A percentile compares a stretch with the other conserved stretches of the same genome.
Conservation (phyloP, 257 asterid species). For the Rubia yunnanensis region DNA sequence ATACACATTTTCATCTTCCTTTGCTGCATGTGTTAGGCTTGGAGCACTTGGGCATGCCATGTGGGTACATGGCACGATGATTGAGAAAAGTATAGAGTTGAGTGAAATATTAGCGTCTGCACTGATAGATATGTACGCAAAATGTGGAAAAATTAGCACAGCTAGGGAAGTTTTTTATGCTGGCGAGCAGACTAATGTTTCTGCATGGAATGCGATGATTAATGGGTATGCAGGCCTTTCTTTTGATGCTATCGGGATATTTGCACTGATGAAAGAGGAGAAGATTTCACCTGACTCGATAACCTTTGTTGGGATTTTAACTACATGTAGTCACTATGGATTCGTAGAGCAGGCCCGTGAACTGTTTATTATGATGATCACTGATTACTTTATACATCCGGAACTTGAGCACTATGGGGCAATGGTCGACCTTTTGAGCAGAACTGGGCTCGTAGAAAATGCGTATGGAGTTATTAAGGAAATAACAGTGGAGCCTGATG, state of each 20-base stretch:
- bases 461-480: conserved; percentile 46
- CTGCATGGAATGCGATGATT: conserved; percentile 71
- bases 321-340: conserved; percentile 66
- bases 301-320: conserved; percentile 61
- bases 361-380: conserved; percentile 53
- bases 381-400: conserved; percentile 37
- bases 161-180: conserved; percentile 48
- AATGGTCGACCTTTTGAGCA: conserved; percentile 62
- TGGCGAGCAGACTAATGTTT: conserved; percentile 34
- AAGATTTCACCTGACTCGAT: conserved; percentile 45
- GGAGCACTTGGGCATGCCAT: conserved; percentile 61
- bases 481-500: conserved; percentile 66
- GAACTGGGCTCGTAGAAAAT: conserved; percentile 63
- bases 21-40: conserved; percentile 61
- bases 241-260: conserved; percentile 40
- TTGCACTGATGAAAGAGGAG: conserved; percentile 38
- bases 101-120: conserved; percentile 67
- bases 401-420: conserved; percentile 80
- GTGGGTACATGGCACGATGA: conserved; percentile 58
- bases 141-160: conserved; percentile 60
- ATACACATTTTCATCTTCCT: conserved; percentile 56
- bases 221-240: conserved; percentile 65
- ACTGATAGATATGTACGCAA: conserved; percentile 65
- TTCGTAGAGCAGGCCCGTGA: conserved; percentile 52
- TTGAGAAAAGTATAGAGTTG: conserved; percentile 38